A percentile compares a stretch with the other conserved stretches of the same genome.
Conservation (phyloP, 2,329 filamentous ascomycete genomes). For the Allantophomopsis cytisporea region DNA sequence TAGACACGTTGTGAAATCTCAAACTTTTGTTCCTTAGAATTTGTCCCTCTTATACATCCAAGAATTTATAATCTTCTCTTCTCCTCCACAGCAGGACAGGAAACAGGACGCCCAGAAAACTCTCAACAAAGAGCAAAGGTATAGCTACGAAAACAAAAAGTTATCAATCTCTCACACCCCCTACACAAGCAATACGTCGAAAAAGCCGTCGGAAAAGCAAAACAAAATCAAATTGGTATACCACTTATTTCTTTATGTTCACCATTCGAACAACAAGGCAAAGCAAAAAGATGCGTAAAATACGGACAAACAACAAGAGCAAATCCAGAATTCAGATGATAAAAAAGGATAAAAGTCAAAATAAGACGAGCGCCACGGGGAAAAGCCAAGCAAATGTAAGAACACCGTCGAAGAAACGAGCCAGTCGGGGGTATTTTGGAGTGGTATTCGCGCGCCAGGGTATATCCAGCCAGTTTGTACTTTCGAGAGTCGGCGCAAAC, state of each 20-base stretch:
- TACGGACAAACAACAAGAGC: neutral
- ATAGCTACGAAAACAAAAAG: too few species aligned
- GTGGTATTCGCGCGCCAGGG: slow-evolving; percentile 19
- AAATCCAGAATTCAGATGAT: slow-evolving; percentile 2
- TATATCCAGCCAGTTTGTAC: slow-evolving; percentile 17
- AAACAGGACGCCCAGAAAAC: too few species aligned
- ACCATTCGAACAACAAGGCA: neutral
- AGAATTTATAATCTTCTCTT: too few species aligned
- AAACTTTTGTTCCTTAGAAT: too few species aligned
- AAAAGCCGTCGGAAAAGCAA: neutral
- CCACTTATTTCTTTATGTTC: slow-evolving; percentile 1
- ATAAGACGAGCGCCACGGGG: slow-evolving; percentile 6
- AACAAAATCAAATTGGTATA: slow-evolving; percentile 6
- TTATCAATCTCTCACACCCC: too few species aligned
- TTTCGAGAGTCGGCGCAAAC: too few species aligned
- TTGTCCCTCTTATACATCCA: too few species aligned
- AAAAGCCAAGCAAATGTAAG: slow-evolving; percentile 12
- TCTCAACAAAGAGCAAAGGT: too few species aligned
- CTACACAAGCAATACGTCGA: too few species aligned
- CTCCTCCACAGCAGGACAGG: too few species aligned
- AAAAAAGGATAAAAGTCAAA: slow-evolving; percentile 10
- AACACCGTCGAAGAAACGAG: slow-evolving; percentile 2
- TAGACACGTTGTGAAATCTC: too few species aligned
- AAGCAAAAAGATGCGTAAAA: slow-evolving; percentile 1
- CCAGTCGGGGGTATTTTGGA: slow-evolving; percentile 10